Evolutionary conservation across 2,329 filamentous ascomycete genomes (phyloP).

Genomic region (Talaromyces sp.): DNA sequence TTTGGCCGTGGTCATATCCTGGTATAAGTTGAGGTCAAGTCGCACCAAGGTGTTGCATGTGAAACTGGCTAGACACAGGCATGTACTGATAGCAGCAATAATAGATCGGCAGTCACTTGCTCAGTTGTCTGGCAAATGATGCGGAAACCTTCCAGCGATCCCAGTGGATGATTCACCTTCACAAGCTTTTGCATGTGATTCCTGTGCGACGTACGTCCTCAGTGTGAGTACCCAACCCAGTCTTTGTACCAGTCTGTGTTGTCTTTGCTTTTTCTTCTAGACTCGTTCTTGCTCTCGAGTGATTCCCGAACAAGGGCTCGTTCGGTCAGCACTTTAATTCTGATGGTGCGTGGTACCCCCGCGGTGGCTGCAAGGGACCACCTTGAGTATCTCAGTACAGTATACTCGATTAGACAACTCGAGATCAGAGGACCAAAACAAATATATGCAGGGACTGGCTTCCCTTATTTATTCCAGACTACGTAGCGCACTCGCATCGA

Average conservation of each 20-base stretch:
- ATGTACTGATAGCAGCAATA: not conserved
- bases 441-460: not conserved
- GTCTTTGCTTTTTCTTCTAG: not conserved
- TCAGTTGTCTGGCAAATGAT: not conserved
- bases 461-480: not conserved
- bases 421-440: not conserved
- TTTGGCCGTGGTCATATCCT: not conserved
- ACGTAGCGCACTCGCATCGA: not conserved
- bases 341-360: not conserved
- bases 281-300: not conserved
- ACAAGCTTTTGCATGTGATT: conserved; percentile 4
- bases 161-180: not conserved
- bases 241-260: not conserved
- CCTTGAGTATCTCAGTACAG: not conserved
- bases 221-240: not conserved
- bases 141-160: not conserved
- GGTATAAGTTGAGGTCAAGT: not conserved
- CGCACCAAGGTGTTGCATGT: not conserved
- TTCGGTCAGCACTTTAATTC: not conserved
- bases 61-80: not conserved
- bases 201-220: not conserved
- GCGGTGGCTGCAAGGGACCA: not conserved
- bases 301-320: not conserved
- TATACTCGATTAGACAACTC: not conserved
- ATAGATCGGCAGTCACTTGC: conserved; percentile 1